Evolutionary conservation across 805 yeast genomes (phyloP).

Genomic region (Candida cerambycidarum): DNA sequence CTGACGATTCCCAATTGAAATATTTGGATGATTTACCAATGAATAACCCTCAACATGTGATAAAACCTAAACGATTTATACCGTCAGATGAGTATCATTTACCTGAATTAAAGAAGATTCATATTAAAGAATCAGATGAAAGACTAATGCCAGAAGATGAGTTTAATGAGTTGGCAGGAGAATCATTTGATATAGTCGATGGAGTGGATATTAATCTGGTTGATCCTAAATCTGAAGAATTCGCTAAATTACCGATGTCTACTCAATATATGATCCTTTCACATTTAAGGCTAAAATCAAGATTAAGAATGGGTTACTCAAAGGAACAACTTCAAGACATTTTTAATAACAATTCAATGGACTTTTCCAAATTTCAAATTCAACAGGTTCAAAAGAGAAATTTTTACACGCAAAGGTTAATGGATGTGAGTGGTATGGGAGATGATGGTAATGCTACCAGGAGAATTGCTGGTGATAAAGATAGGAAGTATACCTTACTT

Average conservation of each 20-base stretch:
- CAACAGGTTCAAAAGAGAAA: slow-evolving; percentile 91
- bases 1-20: slow-evolving; percentile 14
- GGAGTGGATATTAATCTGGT: slow-evolving; percentile 69
- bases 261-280: slow-evolving; percentile 88
- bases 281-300: slow-evolving; percentile 75
- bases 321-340: slow-evolving; percentile 81
- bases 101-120: slow-evolving; percentile 64
- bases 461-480: slow-evolving; percentile 82
- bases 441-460: slow-evolving; percentile 48
- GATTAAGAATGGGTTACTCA: slow-evolving; percentile 93
- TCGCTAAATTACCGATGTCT: slow-evolving; percentile 71
- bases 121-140: slow-evolving; percentile 56
- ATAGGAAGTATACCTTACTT: slow-evolving; percentile 69
- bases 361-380: slow-evolving; percentile 90
- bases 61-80: slow-evolving; percentile 32
- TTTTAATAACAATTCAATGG: slow-evolving; percentile 82
- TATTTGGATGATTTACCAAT: slow-evolving; percentile 21
- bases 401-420: slow-evolving; percentile 80
- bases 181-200: slow-evolving; percentile 54
- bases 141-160: slow-evolving; percentile 77
- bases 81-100: slow-evolving; percentile 81
- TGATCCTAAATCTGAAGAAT: slow-evolving; percentile 82
- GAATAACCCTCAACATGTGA: slow-evolving; percentile 10
- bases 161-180: slow-evolving; percentile 56
- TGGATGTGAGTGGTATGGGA: slow-evolving; percentile 82